Percentiles rank a stretch among this genome's conserved stretches.
Conservation (phyloP, 2,329 filamentous ascomycete species). For the Aschersonia sp. region DNA sequence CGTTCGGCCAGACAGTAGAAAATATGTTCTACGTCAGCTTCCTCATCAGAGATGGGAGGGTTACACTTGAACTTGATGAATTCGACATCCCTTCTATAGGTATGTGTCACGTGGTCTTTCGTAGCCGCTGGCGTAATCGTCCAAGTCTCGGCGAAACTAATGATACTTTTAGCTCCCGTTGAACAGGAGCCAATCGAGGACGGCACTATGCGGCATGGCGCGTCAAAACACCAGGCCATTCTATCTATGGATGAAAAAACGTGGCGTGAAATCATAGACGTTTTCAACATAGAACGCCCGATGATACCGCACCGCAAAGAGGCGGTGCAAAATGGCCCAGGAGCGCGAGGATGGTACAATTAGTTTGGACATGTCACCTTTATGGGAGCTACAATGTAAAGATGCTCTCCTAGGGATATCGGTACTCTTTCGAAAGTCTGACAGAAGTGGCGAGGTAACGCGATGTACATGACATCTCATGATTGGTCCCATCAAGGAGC, state of each 20-base stretch:
- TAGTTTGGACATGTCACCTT: slow-evolving; percentile 14
- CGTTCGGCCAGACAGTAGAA: slow-evolving; percentile 89
- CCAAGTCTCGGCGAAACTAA: background rate
- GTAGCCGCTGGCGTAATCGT: background rate
- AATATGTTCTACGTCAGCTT: slow-evolving; percentile 97
- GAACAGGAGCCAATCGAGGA: slow-evolving; percentile 30
- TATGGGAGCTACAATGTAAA: background rate
- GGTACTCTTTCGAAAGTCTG: too few relatives aligned
- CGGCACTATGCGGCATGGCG: slow-evolving; percentile 31
- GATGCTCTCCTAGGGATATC: background rate
- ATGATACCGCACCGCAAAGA: slow-evolving; percentile 76
- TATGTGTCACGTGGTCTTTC: slow-evolving; percentile 31
- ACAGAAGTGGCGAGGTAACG: too few relatives aligned
- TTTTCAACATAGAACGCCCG: slow-evolving; percentile 61
- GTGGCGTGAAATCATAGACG: slow-evolving; percentile 66
- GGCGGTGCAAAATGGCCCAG: slow-evolving; percentile 32
- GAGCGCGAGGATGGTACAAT: slow-evolving; percentile 52
- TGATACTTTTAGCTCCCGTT: slow-evolving; percentile 13
- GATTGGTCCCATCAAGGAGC: too few relatives aligned
- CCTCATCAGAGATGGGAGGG: slow-evolving; percentile 71
- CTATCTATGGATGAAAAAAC: slow-evolving; percentile 74
- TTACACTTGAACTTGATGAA: slow-evolving; percentile 60
- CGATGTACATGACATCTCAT: too few relatives aligned
- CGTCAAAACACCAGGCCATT: slow-evolving; percentile 69
- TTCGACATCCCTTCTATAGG: slow-evolving; percentile 64